A percentile compares a stretch with the other conserved stretches of the same genome.
Evolutionary conservation across 2,329 filamentous ascomycete genomes (phyloP).

Genomic region (Aspergillus floridensis): DNA sequence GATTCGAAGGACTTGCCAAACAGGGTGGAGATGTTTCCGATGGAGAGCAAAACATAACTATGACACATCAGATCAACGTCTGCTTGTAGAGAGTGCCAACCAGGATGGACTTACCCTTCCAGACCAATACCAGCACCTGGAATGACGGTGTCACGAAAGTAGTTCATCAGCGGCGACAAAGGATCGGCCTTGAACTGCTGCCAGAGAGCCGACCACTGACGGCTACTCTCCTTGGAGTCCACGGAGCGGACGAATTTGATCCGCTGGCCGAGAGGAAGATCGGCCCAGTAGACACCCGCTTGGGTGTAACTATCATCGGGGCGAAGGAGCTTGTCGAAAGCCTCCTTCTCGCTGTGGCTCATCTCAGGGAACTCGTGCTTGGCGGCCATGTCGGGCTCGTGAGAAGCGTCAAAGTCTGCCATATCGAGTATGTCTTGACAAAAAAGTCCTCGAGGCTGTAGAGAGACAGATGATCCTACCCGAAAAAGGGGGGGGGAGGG

Average conservation of each 20-base stretch:
- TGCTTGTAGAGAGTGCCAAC: not conserved
- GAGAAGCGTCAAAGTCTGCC: slow-evolving; percentile 4
- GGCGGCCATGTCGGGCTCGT: not conserved
- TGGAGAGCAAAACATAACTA: slow-evolving; percentile 4
- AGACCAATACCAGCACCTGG: slow-evolving; percentile 5
- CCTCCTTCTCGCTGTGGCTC: not conserved
- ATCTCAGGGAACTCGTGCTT: slow-evolving; percentile 3
- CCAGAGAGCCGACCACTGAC: not conserved
- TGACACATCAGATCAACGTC: not conserved
- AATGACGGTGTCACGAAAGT: not conserved
- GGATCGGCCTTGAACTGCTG: slow-evolving; percentile 2
- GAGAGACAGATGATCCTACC: not conserved
- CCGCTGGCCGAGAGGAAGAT: not conserved
- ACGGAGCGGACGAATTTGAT: slow-evolving; percentile 5
- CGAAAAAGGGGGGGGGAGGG: not conserved
- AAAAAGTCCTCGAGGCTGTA: not conserved
- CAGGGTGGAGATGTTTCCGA: slow-evolving; percentile 6
- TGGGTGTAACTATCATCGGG: slow-evolving; percentile 5
- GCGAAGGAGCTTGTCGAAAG: not conserved
- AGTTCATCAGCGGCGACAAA: not conserved
- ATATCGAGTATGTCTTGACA: not conserved
- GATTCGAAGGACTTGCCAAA: not conserved
- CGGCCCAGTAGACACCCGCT: slow-evolving; percentile 6
- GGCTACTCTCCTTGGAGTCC: not conserved
- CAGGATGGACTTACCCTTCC: not conserved